These are phyloP conservation scores for Volutella citrinella DNA, from an alignment of 2,329 filamentous ascomycete species.

Conservation along the genomic window DNA sequence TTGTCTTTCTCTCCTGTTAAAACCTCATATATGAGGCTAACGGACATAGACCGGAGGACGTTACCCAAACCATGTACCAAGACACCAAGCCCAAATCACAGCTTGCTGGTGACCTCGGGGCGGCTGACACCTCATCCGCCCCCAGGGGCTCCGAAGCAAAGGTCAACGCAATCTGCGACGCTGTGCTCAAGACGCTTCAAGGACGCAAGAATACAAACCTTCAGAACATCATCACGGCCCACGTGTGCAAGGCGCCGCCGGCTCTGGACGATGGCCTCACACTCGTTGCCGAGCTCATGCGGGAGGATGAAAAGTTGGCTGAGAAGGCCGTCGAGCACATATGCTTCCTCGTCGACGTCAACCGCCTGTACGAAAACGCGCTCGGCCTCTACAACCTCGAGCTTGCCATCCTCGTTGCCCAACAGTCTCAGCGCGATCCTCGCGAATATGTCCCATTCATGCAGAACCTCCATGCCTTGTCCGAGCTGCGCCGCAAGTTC, in stretches of 20 bases:
- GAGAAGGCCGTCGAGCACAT: conserved; percentile 95
- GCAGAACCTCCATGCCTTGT: conserved; percentile 75
- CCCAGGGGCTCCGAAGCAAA: conserved; percentile 47
- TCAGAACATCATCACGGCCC: conserved; percentile 90
- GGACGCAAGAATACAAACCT: conserved; percentile 62
- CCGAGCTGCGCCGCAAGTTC: conserved; percentile 69
- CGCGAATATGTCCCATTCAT: conserved; percentile 94
- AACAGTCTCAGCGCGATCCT: conserved; percentile 94
- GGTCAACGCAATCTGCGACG: conserved; percentile 85
- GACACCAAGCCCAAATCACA: conserved; percentile 60
- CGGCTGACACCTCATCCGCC: conserved; percentile 11
- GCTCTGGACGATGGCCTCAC: conserved; percentile 81
- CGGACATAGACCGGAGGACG: conserved; percentile 72
- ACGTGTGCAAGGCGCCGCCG: conserved; percentile 90
- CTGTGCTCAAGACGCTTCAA: conserved; percentile 68
- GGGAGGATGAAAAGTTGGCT: conserved; percentile 66
- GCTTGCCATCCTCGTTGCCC: conserved; percentile 83
- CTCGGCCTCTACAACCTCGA: conserved; percentile 90
- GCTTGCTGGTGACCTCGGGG: conserved; percentile 1
- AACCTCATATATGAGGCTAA: conserved; percentile 24
- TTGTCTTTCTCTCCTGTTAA: not conserved
- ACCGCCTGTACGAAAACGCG: conserved; percentile 85
- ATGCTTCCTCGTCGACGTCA: conserved; percentile 93
- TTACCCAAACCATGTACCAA: conserved; percentile 89
- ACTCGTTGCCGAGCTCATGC: conserved; percentile 73